phyloP scores from a whole-genome alignment of 768 basidiomycete genomes.

The Tylopilus intermedius region DNA sequence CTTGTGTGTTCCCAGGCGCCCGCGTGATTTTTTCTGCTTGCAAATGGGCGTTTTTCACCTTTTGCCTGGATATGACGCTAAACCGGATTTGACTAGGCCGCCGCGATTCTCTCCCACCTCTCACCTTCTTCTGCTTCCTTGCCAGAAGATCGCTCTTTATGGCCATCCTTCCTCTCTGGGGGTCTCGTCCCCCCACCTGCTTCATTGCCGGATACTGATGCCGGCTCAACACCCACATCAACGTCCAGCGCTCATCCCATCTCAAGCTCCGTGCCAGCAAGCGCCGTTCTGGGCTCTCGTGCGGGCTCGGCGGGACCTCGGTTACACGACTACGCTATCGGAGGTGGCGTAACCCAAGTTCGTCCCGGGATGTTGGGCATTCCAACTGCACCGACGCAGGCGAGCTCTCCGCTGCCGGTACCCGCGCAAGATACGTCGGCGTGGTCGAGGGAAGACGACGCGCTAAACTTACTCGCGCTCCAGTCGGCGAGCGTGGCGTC shows the following conservation, averaged over 20 bases:
- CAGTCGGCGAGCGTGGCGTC: constrained; percentile 8
- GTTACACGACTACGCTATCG: constrained; percentile 59
- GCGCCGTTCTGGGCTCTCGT: not conserved
- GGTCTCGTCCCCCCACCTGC: constrained; percentile 57
- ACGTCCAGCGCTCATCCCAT: constrained; percentile 20
- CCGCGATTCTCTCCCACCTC: constrained; percentile 89
- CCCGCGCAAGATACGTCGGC: not conserved
- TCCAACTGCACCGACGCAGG: constrained; percentile 6
- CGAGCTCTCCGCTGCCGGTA: constrained; percentile 1
- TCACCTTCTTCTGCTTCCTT: constrained; percentile 66
- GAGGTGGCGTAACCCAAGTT: constrained; percentile 48
- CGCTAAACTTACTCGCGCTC: constrained; percentile 24
- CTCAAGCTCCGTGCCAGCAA: constrained; percentile 53
- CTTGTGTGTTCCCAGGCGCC: not conserved
- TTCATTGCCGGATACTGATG: constrained; percentile 9
- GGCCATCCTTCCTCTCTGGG: constrained; percentile 80
- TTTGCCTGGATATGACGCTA: not conserved
- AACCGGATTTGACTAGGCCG: constrained; percentile 51
- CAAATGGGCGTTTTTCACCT: not conserved
- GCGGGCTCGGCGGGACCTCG: constrained; percentile 44
- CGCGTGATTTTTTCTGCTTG: not conserved
- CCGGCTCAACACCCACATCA: constrained; percentile 14
- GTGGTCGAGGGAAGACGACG: constrained; percentile 21
- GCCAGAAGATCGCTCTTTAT: constrained; percentile 90
- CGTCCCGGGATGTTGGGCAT: constrained; percentile 52